phyloP scores from a whole-genome alignment of 2,329 filamentous ascomycete genomes.

The Fusarium sp. region DNA sequence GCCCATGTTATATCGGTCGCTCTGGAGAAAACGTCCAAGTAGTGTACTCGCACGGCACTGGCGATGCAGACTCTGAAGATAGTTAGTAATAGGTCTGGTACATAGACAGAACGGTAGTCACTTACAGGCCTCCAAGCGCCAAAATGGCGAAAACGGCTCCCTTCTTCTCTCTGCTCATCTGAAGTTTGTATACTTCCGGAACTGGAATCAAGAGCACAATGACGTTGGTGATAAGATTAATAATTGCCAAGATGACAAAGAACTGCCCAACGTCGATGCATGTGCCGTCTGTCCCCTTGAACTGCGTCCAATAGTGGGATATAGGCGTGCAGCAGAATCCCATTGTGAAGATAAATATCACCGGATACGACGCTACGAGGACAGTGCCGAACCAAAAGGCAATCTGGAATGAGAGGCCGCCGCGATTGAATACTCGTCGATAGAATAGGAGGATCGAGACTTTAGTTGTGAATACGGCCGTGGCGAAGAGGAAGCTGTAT shows the following conservation, averaged over 20 bases:
- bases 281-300: conserved; percentile 3
- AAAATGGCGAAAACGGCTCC: conserved; percentile 10
- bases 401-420: neutral
- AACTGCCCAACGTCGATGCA: conserved; percentile 7
- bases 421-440: conserved; percentile 5
- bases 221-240: conserved; percentile 3
- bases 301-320: conserved; percentile 11
- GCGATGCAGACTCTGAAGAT: conserved; percentile 1
- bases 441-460: conserved; percentile 21
- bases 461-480: conserved; percentile 18
- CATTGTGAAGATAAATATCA: conserved; percentile 19
- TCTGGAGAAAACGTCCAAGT: neutral
- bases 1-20: conserved; percentile 6
- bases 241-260: conserved; percentile 8
- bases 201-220: conserved; percentile 14
- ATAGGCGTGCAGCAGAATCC: neutral
- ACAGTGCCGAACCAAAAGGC: conserved; percentile 10
- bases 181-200: conserved; percentile 4
- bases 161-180: conserved; percentile 20
- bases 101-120: accelerated
- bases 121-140: conserved; percentile 22
- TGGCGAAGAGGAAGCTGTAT: conserved; percentile 11
- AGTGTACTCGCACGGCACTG: conserved; percentile 12
- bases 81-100: neutral
- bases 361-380: neutral